Evolutionary conservation across 352 stramenopile genomes (phyloP), one percentile per base, ranked within the genome.

Genomic region (Globisporangium radiosum): DNA sequence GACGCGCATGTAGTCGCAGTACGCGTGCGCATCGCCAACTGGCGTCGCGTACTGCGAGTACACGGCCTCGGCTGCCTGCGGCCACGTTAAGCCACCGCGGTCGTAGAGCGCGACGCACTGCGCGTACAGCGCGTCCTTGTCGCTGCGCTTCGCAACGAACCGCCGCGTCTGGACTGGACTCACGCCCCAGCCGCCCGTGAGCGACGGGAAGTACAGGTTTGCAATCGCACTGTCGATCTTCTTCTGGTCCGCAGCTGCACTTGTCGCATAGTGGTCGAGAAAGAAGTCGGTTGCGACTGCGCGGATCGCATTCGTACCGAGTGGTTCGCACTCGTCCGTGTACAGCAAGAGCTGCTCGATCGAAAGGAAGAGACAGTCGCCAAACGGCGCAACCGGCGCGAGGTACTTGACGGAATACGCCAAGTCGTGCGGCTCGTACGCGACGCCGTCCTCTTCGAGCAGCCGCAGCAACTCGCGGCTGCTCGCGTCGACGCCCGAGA

Each of bases 341-440:
- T 93, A 90, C 47, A 93, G 65, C 58, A 92, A 60, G 13, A 95
- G 62, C 65, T 95, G 85, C 65, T 95, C 85, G 74, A 95, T 92
- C 10, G 82, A 92, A 15, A 95, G 62, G 54, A 93, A 95, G 44
- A 95, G 80, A 57, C 85, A 95, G 70, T 95, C 85, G 10, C 85
- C 85, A 47, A 90, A 92, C 5, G 85, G 85, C 15, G 83, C 65
- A 15, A 95, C 85, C 0, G 83, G 85, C 5, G 83, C 83, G 37
- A 95, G 64, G 58, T 95, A 95, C 69, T 95, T 93, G 68, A 95
- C 85, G 50, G 81, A 91, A 75, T 95, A 95, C 15, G 85, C 78
- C 17, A 78, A 89, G 65, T 95, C 84, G 72, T 95, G 85, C 17
- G 85, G 81, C 65, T 80, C 74, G 57, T 95, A 95, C 56, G 80